These are phyloP conservation scores for Avena insularis DNA, from an alignment of 176 grass and related monocot species.

Conservation along the genomic window DNA sequence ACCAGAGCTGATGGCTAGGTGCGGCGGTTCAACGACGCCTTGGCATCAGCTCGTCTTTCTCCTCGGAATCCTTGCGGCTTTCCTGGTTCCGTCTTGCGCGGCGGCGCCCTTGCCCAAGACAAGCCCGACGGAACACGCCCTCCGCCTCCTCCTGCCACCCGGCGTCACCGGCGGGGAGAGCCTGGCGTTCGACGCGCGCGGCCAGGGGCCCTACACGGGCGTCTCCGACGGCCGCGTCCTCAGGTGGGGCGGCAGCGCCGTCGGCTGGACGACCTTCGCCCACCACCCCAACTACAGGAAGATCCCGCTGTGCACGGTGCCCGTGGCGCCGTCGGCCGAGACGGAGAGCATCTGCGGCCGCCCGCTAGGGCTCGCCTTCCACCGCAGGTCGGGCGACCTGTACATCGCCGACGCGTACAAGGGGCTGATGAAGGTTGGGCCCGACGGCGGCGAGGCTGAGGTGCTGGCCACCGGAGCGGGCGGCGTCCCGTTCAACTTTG, in stretches of 20 bases:
- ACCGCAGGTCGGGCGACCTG: background rate
- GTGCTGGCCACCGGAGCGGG: background rate
- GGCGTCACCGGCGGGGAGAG: slow-evolving; percentile 13
- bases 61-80: no score
- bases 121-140: no score
- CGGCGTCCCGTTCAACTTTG: background rate
- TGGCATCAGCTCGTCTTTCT: no score
- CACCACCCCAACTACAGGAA: background rate
- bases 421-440: background rate
- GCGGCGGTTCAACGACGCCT: no score
- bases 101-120: no score
- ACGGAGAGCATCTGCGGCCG: slow-evolving; percentile 18
- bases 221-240: slow-evolving; percentile 73
- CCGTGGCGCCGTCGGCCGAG: background rate
- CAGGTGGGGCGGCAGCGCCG: slow-evolving; percentile 51
- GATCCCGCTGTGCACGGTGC: background rate
- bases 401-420: slow-evolving; percentile 13
- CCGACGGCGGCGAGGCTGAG: background rate
- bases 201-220: slow-evolving; percentile 71
- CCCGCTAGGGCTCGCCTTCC: background rate
- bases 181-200: slow-evolving; percentile 4
- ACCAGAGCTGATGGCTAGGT: no score
- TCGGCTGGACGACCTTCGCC: slow-evolving; percentile 50
- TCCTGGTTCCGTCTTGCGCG: no score
- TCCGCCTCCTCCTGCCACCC: background rate